Conservation (phyloP, 2,329 filamentous ascomycete species). For the Alternaria sp. region DNA sequence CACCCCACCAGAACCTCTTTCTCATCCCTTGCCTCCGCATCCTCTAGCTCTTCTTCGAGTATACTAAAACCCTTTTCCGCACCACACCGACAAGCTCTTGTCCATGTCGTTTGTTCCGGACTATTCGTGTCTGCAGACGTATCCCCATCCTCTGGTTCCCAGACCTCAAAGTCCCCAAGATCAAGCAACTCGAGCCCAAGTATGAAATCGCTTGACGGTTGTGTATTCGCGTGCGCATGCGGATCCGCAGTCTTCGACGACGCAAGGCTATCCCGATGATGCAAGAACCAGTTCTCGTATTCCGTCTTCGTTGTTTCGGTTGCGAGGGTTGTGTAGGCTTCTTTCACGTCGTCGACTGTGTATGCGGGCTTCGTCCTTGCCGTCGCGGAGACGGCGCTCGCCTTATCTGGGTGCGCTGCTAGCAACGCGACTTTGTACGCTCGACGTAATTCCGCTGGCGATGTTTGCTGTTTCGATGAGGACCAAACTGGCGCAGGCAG, state of each 20-base stretch:
- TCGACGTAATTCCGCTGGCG: conserved; percentile 20
- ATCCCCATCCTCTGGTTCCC: neutral
- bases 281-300: conserved; percentile 45
- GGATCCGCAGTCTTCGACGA: neutral
- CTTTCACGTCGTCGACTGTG: conserved; percentile 66
- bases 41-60: conserved; percentile 62
- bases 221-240: neutral
- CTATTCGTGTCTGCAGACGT: neutral
- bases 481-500: conserved; percentile 21
- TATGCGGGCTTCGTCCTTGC: conserved; percentile 20
- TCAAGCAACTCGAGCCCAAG: conserved; percentile 65
- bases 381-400: neutral
- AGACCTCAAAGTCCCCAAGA: conserved; percentile 58
- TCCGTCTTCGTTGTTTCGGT: conserved; percentile 54
- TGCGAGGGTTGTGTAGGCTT: conserved; percentile 65
- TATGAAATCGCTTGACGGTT: conserved; percentile 39
- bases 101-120: conserved; percentile 54
- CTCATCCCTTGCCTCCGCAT: conserved; percentile 60
- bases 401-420: conserved; percentile 67
- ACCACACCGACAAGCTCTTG: conserved; percentile 65
- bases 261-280: conserved; percentile 5
- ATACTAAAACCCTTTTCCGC: conserved; percentile 64
- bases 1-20: conserved; percentile 68
- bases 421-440: conserved; percentile 67
- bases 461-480: conserved; percentile 1